Evolutionary conservation across 805 yeast genomes (phyloP), one percentile per base, ranked within the genome.

Genomic region (Blastobotrys muscicola): DNA sequence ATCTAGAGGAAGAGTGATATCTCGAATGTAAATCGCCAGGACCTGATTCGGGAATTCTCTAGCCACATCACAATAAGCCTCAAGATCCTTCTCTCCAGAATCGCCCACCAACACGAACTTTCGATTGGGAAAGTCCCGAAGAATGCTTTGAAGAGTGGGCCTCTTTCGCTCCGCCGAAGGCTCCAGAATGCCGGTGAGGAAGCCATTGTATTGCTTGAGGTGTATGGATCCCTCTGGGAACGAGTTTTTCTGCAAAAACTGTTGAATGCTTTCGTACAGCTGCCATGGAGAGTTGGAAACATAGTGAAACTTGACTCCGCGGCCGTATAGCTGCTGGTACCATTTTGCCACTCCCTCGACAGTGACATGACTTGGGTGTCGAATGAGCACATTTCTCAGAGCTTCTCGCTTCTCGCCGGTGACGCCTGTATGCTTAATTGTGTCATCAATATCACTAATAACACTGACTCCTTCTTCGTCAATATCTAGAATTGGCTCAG

Each of bases 241-340:
- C 4, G 72, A 67, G 31, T 69, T 72, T 33, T 62, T 56, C 12
- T 66, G 62, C 53, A 86, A 68, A 53, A 77, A 86, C 36, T 77
- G 75, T 16, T 64, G 53, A 12, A 84, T 72, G 5, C 76, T 68
- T 13, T 76, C 71, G 59, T 71, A 87, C 16, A 92, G 65, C 61
- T 92, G 97, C 78, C 94, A 84, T 0, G 99, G 99, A 1, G 94
- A 80, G 63, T 94, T 92, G 6, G 97, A 89, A 2, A 94, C 97
- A 59, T 90, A 94, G 60, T 89, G 95, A 55, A 90, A 77, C n/a
- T 77, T 67, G 2, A 79, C 71, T 9, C 70, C 58, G 34, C 56
- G 63, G 11, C 61, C 61, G 8, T 64, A 57, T 33, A 89, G 57
- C n/a, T 66, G 63, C 7, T 68, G 67, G 56, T 76, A 85, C 87